Percentiles rank a stretch among this genome's conserved stretches.
Evolutionary conservation across 805 yeast genomes (phyloP).

Genomic region (Schizosaccharomyces octosporus): DNA sequence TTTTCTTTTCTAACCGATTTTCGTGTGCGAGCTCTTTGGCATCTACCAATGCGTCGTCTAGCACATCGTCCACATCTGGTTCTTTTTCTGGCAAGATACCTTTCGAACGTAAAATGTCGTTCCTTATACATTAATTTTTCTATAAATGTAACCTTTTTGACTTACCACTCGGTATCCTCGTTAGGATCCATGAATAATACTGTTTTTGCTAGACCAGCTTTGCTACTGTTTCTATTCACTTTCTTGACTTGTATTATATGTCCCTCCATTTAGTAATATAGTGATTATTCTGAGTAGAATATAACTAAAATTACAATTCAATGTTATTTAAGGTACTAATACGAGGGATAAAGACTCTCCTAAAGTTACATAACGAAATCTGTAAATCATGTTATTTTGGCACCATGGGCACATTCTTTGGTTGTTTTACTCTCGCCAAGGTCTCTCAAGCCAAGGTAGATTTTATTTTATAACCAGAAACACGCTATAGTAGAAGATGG

Average conservation of each 20-base stretch:
- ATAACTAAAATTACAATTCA: too few species aligned
- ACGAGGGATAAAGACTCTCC: too few species aligned
- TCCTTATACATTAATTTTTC: constrained; percentile 19
- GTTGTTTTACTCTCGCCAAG: background rate
- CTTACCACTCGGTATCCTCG: constrained; percentile 78
- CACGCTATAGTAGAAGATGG: background rate
- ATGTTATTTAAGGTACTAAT: too few species aligned
- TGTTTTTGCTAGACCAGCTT: too few species aligned
- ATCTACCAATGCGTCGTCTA: constrained; percentile 71
- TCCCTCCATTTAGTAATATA: too few species aligned
- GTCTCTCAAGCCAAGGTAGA: background rate
- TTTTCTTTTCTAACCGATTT: constrained; percentile 35
- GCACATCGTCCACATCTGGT: constrained; percentile 62
- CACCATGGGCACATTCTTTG: background rate
- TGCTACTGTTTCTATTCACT: too few species aligned
- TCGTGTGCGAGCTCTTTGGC: constrained; percentile 61
- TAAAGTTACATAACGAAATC: too few species aligned
- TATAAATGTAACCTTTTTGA: too few species aligned
- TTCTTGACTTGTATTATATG: too few species aligned
- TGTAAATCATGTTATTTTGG: background rate
- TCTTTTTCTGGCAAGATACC: constrained; percentile 85
- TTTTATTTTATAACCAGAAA: background rate
- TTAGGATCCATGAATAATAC: constrained; percentile 35
- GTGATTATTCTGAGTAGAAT: too few species aligned
- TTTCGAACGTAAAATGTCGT: constrained; percentile 69